Conservation (phyloP, 2,329 filamentous ascomycete species). For the Penicillium sp. region DNA sequence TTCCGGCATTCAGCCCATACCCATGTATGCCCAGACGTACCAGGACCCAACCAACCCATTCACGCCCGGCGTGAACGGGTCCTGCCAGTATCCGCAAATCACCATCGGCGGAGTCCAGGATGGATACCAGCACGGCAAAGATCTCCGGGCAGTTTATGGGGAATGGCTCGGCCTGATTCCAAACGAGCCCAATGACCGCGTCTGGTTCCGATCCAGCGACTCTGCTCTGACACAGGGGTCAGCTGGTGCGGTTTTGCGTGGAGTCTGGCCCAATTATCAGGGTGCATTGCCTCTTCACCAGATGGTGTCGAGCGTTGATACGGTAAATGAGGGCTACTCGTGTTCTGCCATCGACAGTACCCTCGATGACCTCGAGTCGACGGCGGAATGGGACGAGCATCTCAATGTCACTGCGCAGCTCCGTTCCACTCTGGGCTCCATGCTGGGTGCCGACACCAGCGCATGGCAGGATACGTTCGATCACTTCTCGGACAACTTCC, state of each 20-base stretch:
- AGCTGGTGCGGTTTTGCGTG: constrained; percentile 37
- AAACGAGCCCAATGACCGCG: constrained; percentile 21
- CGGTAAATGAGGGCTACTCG: constrained; percentile 33
- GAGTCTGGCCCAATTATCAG: constrained; percentile 31
- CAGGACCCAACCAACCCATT: constrained; percentile 35
- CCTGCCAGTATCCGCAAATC: constrained; percentile 38
- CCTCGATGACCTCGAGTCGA: constrained; percentile 25
- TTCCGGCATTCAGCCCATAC: constrained; percentile 21
- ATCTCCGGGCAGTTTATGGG: constrained; percentile 32
- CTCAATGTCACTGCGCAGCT: constrained; percentile 28
- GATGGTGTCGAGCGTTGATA: constrained; percentile 33
- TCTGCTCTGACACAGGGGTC: constrained; percentile 34
- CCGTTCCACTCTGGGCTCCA: constrained; percentile 26
- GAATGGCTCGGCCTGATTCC: constrained; percentile 31
- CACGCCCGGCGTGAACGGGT: constrained; percentile 26
- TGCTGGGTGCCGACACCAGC: constrained; percentile 27
- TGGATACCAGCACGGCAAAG: constrained; percentile 35
- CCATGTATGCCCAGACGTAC: constrained; percentile 36
- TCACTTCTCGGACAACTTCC: constrained; percentile 40
- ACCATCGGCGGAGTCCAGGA: constrained; percentile 37
- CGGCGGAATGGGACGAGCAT: constrained; percentile 33
- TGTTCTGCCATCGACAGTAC: constrained; percentile 24
- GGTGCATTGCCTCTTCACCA: constrained; percentile 35
- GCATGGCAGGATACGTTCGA: constrained; percentile 35
- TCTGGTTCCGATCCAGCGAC: constrained; percentile 37